A percentile compares a stretch with the other conserved stretches of the same genome.
phyloP scores from a whole-genome alignment of 148 eudicot genomes.

The Rhododendron simsii region DNA sequence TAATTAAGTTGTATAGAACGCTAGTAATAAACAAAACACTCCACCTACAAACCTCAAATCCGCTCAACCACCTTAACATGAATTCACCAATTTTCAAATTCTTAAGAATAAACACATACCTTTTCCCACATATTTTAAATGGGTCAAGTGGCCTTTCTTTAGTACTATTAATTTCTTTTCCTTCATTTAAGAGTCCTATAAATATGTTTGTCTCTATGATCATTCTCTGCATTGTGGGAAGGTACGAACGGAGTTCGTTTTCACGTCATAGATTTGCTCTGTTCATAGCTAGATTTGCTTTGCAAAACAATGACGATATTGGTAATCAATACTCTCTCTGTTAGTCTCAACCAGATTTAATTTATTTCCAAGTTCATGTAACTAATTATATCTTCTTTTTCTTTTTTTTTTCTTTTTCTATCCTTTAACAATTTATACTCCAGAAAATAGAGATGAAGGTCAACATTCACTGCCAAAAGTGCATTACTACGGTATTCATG shows the following conservation, averaged over 20 bases:
- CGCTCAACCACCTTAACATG: background rate
- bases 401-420: too few relatives aligned
- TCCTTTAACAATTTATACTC: background rate
- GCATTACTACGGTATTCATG: slow-evolving; percentile 14
- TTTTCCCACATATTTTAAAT: background rate
- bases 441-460: slow-evolving; percentile 29
- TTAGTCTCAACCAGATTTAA: background rate
- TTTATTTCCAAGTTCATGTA: background rate
- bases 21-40: background rate
- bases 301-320: background rate
- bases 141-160: background rate
- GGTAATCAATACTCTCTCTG: background rate
- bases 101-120: background rate
- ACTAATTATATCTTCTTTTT: background rate
- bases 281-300: background rate
- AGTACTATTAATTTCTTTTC: background rate
- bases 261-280: too few relatives aligned
- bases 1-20: background rate
- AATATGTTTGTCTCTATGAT: background rate
- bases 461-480: slow-evolving; percentile 16
- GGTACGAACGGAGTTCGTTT: background rate
- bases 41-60: background rate
- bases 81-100: background rate
- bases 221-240: background rate
- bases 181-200: background rate